Conservation (phyloP, 176 grass and related monocot genomes). For the Oryza brachyantha region DNA sequence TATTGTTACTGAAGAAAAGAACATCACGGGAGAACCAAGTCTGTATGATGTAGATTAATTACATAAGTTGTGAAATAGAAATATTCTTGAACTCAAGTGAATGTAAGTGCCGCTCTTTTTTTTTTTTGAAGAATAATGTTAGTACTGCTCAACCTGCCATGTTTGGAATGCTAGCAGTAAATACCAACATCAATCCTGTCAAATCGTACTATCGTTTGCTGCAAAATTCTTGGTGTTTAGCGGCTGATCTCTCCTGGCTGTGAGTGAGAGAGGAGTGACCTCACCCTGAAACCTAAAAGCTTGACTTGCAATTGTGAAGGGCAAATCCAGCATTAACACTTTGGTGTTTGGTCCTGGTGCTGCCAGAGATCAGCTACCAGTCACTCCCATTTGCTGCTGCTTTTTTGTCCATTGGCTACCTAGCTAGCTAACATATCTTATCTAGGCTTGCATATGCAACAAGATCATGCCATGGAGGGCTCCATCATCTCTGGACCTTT, state of each 20-base stretch:
- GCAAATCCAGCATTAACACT: constrained; percentile 26
- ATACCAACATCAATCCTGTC: neutral
- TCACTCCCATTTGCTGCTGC: neutral
- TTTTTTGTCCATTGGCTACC: constrained; percentile 34
- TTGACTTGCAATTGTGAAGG: constrained; percentile 23
- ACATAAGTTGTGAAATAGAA: neutral
- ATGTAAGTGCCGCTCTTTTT: neutral
- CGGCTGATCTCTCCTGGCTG: neutral
- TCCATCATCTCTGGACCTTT: constrained; percentile 1
- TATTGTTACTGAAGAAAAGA: neutral
- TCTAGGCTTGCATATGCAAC: constrained; percentile 15
- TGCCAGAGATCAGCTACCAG: constrained; percentile 13
- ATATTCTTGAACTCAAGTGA: neutral
- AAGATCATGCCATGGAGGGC: neutral
- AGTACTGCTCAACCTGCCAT: neutral
- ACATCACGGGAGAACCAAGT: neutral
- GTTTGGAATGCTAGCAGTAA: neutral
- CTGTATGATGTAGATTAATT: neutral
- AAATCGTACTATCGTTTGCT: neutral
- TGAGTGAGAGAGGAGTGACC: neutral
- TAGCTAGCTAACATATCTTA: neutral
- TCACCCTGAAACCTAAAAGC: constrained; percentile 32
- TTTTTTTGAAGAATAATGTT: too few species aligned
- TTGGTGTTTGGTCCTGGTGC: constrained; percentile 7
- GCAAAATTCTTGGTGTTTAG: neutral